Evolutionary conservation across 306 rosid genomes (phyloP), one percentile per base, ranked within the genome.

Genomic region (Castanea mollissima): DNA sequence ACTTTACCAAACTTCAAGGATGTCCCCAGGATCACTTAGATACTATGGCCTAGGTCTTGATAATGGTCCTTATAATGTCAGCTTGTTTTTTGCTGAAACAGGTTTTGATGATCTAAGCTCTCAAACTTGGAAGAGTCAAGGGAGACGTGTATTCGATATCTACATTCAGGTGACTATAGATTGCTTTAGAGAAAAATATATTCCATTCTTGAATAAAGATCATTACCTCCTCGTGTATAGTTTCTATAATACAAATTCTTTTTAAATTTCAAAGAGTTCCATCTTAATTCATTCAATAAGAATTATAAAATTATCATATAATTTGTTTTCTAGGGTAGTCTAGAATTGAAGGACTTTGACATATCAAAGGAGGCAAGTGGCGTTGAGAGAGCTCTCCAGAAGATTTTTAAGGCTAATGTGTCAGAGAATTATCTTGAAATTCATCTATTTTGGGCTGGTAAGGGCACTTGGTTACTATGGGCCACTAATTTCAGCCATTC

Each of bases 371-470:
- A 83, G 79, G 94, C 96, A 51, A 90, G 94, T 31, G 88, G 91
- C 4, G 16, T 55, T n/a, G 83, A 38, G 2, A 38, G 46, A 38
- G 46, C 46, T 6, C 7, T 88, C 11, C 44, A 23, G 69, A 83
- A 0, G 83, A 52, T 65, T 13, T 88, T 83, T 78, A 76, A 49
- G 46, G 87, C 72, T 84, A 55, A 27, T 23, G 96, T 93, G 29
- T 74, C 90, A 51, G 85, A 88, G 81, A 93, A 87, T 76, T 79
- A 69, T 85, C 58, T 93, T 25, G 97, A 91, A 79, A 82, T 93
- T 65, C 97, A 93, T 85, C 91, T 93, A 31, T 85, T 91, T 78
- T 91, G 96, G 97, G 96, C 94, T 25, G 96, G 97, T 55, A 93
- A 93, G 78, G 97, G 97, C 44, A 91, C 94, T 63, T 91, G 93